Percentiles rank a stretch among this genome's conserved stretches.
Evolutionary conservation across 1,284 basidiomycete genomes (phyloP).

Genomic region (Malassezia sympodialis): DNA sequence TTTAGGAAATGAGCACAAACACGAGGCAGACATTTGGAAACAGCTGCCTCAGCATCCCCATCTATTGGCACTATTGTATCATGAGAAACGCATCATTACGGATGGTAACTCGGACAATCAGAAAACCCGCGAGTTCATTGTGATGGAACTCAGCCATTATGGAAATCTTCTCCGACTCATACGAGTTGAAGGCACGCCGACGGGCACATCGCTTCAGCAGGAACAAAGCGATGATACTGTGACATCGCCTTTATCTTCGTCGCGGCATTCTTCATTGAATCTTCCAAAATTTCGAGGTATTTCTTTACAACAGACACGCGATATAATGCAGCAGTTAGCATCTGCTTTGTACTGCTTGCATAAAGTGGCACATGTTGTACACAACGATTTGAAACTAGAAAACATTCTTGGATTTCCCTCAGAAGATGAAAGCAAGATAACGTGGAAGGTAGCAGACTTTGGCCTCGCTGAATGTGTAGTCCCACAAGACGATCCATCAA

Average conservation of each 20-base stretch:
- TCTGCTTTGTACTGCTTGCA: conserved; percentile 8
- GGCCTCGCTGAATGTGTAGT: conserved; percentile 49
- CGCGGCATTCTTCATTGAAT: background rate
- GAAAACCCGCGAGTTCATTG: background rate
- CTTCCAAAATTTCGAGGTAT: background rate
- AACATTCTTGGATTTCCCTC: conserved; percentile 56
- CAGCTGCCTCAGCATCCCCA: conserved; percentile 7
- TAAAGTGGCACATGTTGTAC: conserved; percentile 47
- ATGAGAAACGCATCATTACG: background rate
- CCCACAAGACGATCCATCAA: background rate
- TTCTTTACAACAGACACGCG: background rate
- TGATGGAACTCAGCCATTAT: conserved; percentile 4
- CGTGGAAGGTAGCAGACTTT: conserved; percentile 53
- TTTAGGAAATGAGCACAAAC: background rate
- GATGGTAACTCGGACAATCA: background rate
- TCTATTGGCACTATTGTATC: background rate
- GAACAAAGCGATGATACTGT: background rate
- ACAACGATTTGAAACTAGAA: conserved; percentile 55
- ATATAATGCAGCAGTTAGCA: conserved; percentile 8
- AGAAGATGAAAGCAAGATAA: conserved; percentile 43
- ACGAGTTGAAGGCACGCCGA: background rate
- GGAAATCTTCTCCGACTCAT: conserved; percentile 6
- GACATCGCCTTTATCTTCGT: background rate
- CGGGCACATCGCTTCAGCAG: background rate
- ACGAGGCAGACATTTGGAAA: conserved; percentile 2